phyloP scores from a whole-genome alignment of 805 yeast species.

The Saccharomyces paradoxus region DNA sequence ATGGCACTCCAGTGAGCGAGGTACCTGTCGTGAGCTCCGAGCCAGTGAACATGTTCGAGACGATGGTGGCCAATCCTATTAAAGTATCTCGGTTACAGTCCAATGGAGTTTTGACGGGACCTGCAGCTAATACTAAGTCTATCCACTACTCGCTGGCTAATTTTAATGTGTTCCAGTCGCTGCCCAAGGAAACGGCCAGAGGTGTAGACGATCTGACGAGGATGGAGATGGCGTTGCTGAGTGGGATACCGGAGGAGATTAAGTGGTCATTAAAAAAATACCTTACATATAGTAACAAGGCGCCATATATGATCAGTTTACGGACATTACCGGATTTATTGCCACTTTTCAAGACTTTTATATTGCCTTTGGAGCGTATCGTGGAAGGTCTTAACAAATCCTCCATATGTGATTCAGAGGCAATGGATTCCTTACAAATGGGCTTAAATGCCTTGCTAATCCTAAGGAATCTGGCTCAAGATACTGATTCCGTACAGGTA shows the following conservation, averaged over 20 bases:
- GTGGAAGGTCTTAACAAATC: conserved; percentile 21
- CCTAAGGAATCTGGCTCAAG: conserved; percentile 77
- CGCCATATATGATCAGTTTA: conserved; percentile 42
- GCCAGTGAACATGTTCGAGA: conserved; percentile 15
- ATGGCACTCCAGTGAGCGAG: neutral
- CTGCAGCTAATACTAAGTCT: conserved; percentile 10
- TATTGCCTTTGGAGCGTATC: conserved; percentile 16
- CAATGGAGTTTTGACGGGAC: conserved; percentile 14
- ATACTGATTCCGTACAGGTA: conserved; percentile 70
- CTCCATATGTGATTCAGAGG: conserved; percentile 8
- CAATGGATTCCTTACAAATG: conserved; percentile 18
- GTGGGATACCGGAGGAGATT: conserved; percentile 58
- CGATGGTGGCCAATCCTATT: conserved; percentile 23
- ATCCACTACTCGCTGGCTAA: conserved; percentile 27
- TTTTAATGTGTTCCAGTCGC: conserved; percentile 26
- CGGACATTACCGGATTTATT: conserved; percentile 34
- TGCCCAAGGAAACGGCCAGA: conserved; percentile 32
- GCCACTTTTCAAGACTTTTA: conserved; percentile 33
- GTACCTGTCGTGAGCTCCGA: neutral
- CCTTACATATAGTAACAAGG: conserved; percentile 34
- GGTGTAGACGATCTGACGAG: conserved; percentile 62
- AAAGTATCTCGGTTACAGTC: conserved; percentile 26
- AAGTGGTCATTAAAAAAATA: conserved; percentile 57
- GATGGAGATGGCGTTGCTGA: conserved; percentile 59
- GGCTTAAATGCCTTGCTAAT: conserved; percentile 41